phyloP scores from a whole-genome alignment of 768 basidiomycete genomes.

The Psilocybe sp. region DNA sequence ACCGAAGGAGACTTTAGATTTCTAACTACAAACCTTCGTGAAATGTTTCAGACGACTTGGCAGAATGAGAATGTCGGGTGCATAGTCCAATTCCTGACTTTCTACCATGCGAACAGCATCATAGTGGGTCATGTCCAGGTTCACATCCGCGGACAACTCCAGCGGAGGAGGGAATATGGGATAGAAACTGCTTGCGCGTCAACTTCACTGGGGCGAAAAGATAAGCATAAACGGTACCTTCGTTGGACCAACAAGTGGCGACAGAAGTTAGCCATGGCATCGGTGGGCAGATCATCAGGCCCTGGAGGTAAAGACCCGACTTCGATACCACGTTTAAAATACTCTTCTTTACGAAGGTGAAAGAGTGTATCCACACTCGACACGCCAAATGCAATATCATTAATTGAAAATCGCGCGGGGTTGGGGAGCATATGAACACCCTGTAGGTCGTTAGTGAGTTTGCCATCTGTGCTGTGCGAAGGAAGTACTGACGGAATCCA shows the following conservation, averaged over 20 bases:
- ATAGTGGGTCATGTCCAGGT: conserved; percentile 85
- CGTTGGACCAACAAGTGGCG: conserved; percentile 84
- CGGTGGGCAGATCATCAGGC: conserved; percentile 47
- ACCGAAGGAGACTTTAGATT: neutral
- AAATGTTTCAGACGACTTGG: conserved; percentile 92
- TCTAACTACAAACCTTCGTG: conserved; percentile 56
- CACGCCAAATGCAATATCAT: conserved; percentile 75
- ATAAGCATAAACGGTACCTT: conserved; percentile 46
- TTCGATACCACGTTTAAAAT: conserved; percentile 64
- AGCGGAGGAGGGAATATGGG: conserved; percentile 87
- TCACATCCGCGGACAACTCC: conserved; percentile 75
- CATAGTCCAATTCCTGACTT: conserved; percentile 39
- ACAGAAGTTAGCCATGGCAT: conserved; percentile 76
- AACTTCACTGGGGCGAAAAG: neutral
- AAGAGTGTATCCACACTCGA: conserved; percentile 88
- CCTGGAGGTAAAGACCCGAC: conserved; percentile 43
- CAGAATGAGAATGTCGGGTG: conserved; percentile 82
- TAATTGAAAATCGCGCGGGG: conserved; percentile 81
- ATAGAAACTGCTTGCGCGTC: conserved; percentile 69
- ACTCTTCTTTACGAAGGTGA: conserved; percentile 85
- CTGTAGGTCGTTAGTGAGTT: conserved; percentile 34
- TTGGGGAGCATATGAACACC: conserved; percentile 81
- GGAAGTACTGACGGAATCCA: conserved; percentile 48
- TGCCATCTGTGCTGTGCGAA: neutral
- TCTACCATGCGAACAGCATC: conserved; percentile 36